Conservation (phyloP, 163 green algal species). For the Scenedesmus sp. region DNA sequence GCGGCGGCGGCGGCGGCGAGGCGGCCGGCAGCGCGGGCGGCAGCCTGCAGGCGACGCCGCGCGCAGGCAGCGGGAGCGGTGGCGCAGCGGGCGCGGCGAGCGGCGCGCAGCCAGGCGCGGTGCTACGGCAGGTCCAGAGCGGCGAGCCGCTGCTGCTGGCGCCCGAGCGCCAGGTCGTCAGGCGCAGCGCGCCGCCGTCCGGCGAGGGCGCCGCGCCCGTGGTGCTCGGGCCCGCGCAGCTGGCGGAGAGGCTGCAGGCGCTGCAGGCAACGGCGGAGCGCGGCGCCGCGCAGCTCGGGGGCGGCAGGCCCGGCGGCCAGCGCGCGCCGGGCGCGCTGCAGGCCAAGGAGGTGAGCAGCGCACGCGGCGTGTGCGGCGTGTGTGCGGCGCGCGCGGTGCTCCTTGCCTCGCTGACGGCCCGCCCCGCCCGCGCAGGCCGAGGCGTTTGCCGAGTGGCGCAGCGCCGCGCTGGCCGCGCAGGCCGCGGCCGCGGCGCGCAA, state of each 20-base stretch:
- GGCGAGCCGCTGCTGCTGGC: slow-evolving; percentile 1
- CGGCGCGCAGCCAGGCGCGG: not conserved
- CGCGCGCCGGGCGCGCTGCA: not conserved
- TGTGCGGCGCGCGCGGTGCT: too few species aligned
- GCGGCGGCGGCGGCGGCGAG: too few species aligned
- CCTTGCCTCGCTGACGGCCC: too few species aligned
- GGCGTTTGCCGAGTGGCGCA: slow-evolving; percentile 9
- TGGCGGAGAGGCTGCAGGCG: not conserved
- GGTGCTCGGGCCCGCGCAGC: not conserved
- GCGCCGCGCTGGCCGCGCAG: not conserved
- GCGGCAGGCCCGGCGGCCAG: not conserved
- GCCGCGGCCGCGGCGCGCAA: not conserved
- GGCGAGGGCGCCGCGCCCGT: too few species aligned
- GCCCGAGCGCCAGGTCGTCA: not conserved
- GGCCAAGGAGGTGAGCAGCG: not conserved
- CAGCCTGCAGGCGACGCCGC: slow-evolving; percentile 21
- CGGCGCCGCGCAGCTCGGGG: not conserved
- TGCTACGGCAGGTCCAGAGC: slow-evolving; percentile 6
- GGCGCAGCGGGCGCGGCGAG: not conserved
- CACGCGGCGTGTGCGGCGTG: too few species aligned
- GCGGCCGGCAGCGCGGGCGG: not conserved
- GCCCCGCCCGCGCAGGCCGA: slow-evolving; percentile 29
- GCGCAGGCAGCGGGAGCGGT: not conserved
- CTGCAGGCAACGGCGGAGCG: not conserved
- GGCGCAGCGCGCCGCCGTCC: too few species aligned